Evolutionary conservation across 495 filamentous ascomycete species (phyloP).

Genomic region (Neurospora sp.): DNA sequence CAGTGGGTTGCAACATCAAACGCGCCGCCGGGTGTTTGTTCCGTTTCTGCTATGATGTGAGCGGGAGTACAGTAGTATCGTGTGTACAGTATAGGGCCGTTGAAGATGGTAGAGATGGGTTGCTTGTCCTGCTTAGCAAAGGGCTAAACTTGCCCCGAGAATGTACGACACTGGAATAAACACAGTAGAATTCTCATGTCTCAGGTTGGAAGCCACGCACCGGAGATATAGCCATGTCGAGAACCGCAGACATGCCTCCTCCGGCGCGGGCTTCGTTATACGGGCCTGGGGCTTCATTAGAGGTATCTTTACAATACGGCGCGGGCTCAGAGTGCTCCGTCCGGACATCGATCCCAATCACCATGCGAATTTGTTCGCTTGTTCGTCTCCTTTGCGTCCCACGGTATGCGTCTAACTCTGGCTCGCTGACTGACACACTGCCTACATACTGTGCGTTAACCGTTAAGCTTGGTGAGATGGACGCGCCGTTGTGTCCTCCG

Average conservation of each 20-base stretch:
- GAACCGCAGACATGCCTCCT: not conserved
- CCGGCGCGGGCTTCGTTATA: not conserved
- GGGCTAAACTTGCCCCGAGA: not conserved
- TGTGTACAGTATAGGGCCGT: not conserved
- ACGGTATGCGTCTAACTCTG: not conserved
- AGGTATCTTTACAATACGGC: not conserved
- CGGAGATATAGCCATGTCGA: not conserved
- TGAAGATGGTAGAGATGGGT: not conserved
- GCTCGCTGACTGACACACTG: not conserved
- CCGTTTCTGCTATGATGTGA: not conserved
- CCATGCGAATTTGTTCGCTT: not conserved
- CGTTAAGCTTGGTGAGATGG: conserved; percentile 9
- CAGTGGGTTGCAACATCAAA: not conserved
- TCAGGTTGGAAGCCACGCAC: not conserved
- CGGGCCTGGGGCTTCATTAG: not conserved
- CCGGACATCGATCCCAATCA: not conserved
- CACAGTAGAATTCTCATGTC: not conserved
- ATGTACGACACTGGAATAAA: not conserved
- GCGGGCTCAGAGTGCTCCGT: not conserved
- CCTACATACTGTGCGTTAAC: not conserved
- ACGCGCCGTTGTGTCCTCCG: conserved; percentile 22
- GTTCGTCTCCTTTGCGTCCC: not conserved
- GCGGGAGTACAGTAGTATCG: not conserved
- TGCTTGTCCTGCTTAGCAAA: not conserved
- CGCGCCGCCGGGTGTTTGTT: not conserved